phyloP scores from a whole-genome alignment of 1,284 basidiomycete genomes.

The Neonothopanus nambi region DNA sequence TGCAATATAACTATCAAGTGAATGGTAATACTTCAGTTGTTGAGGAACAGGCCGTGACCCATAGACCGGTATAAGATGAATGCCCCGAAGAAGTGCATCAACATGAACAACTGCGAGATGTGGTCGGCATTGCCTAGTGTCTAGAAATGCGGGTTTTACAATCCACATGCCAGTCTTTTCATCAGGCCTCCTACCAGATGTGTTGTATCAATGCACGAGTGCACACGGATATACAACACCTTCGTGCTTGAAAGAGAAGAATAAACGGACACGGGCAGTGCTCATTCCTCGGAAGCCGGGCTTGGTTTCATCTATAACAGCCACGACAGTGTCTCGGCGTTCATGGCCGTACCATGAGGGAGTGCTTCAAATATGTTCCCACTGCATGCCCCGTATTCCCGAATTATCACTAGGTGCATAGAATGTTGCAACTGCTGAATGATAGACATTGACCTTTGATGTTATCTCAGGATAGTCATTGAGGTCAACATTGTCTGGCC shows the following conservation, averaged over 20 bases:
- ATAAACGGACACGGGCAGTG: slow-evolving; percentile 12
- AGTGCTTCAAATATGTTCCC: slow-evolving; percentile 27
- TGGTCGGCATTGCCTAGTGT: neutral
- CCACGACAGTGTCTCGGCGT: slow-evolving; percentile 27
- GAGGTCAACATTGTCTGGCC: slow-evolving; percentile 6
- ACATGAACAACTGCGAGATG: slow-evolving; percentile 18
- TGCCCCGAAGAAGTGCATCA: slow-evolving; percentile 19
- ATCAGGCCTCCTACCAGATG: slow-evolving; percentile 4
- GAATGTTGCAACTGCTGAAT: slow-evolving; percentile 27
- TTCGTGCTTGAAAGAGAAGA: slow-evolving; percentile 18
- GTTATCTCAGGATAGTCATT: slow-evolving; percentile 13
- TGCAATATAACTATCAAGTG: slow-evolving; percentile 15
- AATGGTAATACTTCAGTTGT: slow-evolving; percentile 6
- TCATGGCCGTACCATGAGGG: slow-evolving; percentile 21
- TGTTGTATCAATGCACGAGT: slow-evolving; percentile 20
- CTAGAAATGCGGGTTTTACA: slow-evolving; percentile 9
- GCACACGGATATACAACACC: slow-evolving; percentile 16
- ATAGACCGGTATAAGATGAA: slow-evolving; percentile 22
- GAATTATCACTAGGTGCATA: slow-evolving; percentile 32
- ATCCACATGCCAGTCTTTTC: slow-evolving; percentile 20
- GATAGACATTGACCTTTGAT: slow-evolving; percentile 20
- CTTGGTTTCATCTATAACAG: slow-evolving; percentile 7
- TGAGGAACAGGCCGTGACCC: slow-evolving; percentile 12
- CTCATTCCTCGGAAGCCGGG: slow-evolving; percentile 15
- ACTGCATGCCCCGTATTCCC: slow-evolving; percentile 29